phyloP scores from a whole-genome alignment of 1,139 yeast genomes.

The Suhomyces guaymorum region DNA sequence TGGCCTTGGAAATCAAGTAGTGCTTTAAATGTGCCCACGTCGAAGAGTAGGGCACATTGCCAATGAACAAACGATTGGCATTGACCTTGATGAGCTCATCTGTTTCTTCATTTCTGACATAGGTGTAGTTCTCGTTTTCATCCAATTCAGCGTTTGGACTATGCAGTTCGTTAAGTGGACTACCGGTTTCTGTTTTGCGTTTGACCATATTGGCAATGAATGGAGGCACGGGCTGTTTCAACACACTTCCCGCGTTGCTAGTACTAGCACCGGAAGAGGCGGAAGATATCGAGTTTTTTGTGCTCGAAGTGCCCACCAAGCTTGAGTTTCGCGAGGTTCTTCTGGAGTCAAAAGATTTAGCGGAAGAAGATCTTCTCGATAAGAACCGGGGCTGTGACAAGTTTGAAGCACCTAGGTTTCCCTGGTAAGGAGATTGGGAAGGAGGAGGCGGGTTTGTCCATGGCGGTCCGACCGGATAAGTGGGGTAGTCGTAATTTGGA shows the following conservation, averaged over 20 bases:
- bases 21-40: constrained; percentile 58
- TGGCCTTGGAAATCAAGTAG: constrained; percentile 37
- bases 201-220: constrained; percentile 34
- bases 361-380: constrained; percentile 14
- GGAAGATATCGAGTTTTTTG: constrained; percentile 15
- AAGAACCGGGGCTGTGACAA: constrained; percentile 9
- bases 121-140: constrained; percentile 20
- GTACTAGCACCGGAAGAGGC: constrained; percentile 9
- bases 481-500: too few relatives aligned
- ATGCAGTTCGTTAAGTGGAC: too few relatives aligned
- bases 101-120: constrained; percentile 24
- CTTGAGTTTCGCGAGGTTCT: constrained; percentile 16
- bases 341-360: constrained; percentile 14
- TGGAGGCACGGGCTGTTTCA: constrained; percentile 24
- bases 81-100: constrained; percentile 38
- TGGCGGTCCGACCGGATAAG: too few relatives aligned
- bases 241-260: too few relatives aligned
- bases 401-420: too few relatives aligned
- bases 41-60: constrained; percentile 58
- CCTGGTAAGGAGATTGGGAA: too few relatives aligned
- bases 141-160: too few relatives aligned
- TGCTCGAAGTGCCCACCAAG: constrained; percentile 8
- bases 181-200: neutral
- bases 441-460: too few relatives aligned
- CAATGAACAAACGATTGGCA: constrained; percentile 48